Base-by-base conservation (phyloP, 768 basidiomycete species). In the Dacryopinax primogenitus region DNA sequence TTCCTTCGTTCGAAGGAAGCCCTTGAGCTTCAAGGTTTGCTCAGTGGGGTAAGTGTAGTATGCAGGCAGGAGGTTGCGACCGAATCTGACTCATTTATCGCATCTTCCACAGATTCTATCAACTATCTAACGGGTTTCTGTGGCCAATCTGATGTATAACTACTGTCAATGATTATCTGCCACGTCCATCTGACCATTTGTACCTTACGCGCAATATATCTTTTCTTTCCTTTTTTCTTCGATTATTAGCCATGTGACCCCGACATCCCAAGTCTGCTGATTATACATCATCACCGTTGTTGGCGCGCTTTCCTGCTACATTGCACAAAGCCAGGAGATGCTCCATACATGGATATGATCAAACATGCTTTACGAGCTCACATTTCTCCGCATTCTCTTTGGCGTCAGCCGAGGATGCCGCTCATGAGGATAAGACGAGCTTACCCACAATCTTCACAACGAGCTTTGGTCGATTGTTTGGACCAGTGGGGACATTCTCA, bases 401-500 rank as follows among this genome's bases (percentile, higher is more conserved):
- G 13, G 39, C 18, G 32, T 33, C 21, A 1, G 36, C 34, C 16
- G 9, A 15, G 21, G 30, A 11, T 51, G 26, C 64, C 62, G 51
- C 41, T 32, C 3, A 28, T 4, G 41, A 26, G 34, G 33, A 23
- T 18, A 26, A 23, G 62, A 18, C 18, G 62, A 37, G 36, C 33
- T n/a, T 34, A 90, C 92, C 92, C 12, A 84, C 85, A 63, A 96
- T 89, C 75, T 91, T 93, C 12, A 93, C 91, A 1, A 82, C 82
- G 28, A 96, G 75, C 73, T 96, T 96, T 0, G 93, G 92, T 63
- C 91, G 77, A 72, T 91, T 94, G 74, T 93, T 95, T 2, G 84
- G 82, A 1, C 91, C 92, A 0, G 92, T 97, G 9, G 93, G 83
- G 0, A 97, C 92, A 68, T 93, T 91, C 77, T 99, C 96, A 65